Base-by-base conservation (phyloP, 257 asterid species). In the Galeopsis tetrahit region DNA sequence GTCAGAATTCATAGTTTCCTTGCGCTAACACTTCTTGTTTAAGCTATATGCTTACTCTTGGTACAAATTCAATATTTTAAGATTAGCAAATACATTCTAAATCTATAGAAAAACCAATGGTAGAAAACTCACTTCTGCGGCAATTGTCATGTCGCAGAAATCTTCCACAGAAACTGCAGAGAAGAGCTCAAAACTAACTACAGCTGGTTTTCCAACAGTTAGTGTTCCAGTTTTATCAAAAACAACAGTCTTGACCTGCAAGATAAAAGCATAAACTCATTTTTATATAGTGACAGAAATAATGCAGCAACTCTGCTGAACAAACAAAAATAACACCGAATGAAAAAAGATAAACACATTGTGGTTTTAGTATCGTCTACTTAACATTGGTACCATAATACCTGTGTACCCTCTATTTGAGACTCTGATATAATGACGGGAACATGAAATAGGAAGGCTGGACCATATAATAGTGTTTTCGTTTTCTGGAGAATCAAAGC, bases 161-260 rank as follows among this genome's bases (percentile, higher is more conserved):
- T 91, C 98, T 67, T 84, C 90, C 93, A 89, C 78, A 63, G 96
- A 75, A 77, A 88, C 70, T 31, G 74, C 75, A 42, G 98, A 84
- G 75, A 93, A 89, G 59, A 93, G 81, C 83, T 77, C 89, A 64
- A 89, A 87, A 83, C 90, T 89, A 70, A 91, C 96, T 14, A 93
- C 98, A 72, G 96, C 70, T 72, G 98, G 98, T 79, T 86, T 93
- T 76, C 98, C 98, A 77, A 85, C 63, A 14, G 98, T 93, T 77
- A 91, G 71, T 6, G 98, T 93, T 77, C 98, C 97, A 3, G 97
- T 91, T 86, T 93, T 93, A 81, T 93, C 98, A 66, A 93, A 93
- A 68, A 91, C 95, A 7, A 91, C 84, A 52, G 85, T 83, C 83
- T 86, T 91, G 65, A 93, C 88, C 98, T 93, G 85, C 75, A 82